Percentiles rank a stretch among this genome's conserved stretches.
These are phyloP conservation scores for Tardiomyces digboiensis DNA, from an alignment of 1,139 yeast species.

Conservation along the genomic window DNA sequence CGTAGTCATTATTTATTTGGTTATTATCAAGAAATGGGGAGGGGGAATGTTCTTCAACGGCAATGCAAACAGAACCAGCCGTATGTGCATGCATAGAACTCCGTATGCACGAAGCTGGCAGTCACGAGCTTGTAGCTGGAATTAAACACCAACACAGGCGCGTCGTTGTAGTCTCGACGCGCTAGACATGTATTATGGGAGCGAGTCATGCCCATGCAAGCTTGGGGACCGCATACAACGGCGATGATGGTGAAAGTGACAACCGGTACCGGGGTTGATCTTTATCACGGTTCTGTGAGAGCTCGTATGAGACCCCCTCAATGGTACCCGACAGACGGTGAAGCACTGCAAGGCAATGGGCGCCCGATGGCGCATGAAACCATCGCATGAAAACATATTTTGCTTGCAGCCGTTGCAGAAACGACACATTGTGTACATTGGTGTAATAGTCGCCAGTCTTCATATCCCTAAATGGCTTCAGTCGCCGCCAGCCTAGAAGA, in stretches of 20 bases:
- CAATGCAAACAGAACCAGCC: too few relatives aligned
- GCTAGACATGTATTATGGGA: background rate
- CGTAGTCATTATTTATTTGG: too few relatives aligned
- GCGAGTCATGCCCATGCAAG: background rate
- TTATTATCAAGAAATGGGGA: too few relatives aligned
- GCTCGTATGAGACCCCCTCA: constrained; percentile 3
- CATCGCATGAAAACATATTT: constrained; percentile 5
- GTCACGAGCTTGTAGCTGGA: too few relatives aligned
- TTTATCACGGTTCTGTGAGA: background rate
- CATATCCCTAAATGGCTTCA: background rate
- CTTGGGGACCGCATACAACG: background rate
- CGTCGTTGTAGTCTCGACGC: background rate
- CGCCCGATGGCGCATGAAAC: constrained; percentile 1
- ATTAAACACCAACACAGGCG: background rate
- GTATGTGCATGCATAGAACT: too few relatives aligned
- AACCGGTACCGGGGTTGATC: background rate
- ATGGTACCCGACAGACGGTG: constrained; percentile 2
- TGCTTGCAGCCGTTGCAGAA: constrained; percentile 2
- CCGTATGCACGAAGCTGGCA: too few relatives aligned
- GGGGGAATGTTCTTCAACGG: too few relatives aligned
- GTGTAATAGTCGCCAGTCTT: background rate
- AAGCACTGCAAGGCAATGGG: constrained; percentile 2
- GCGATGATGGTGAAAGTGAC: background rate
- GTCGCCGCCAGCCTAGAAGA: background rate
- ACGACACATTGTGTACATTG: background rate